Evolutionary conservation across 2,329 filamentous ascomycete genomes (phyloP), one percentile per base, ranked within the genome.

Genomic region (Rhexocercosporidium sp.): DNA sequence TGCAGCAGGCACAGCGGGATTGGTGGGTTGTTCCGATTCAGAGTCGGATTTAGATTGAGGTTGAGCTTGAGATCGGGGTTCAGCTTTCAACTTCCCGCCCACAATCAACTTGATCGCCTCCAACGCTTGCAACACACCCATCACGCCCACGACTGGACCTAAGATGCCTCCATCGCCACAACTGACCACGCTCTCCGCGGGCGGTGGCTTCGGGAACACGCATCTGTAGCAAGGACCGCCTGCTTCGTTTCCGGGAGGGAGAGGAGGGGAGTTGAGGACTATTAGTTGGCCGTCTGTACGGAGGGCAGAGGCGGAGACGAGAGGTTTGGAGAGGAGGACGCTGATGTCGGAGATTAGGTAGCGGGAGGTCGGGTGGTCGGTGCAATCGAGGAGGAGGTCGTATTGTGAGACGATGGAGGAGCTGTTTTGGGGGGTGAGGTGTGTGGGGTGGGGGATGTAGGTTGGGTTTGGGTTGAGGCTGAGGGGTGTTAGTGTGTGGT

Each of bases 111-210:
- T 96, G 74, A 98, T 89, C 0, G 93, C 89, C 80, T 98, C 94
- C 1, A 97, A 82, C 0, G 96, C 95, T 81, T 98, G 96, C 65
- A 98, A 81, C 0, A 97, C 90, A 8, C 96, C 96, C 93, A 99
- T 97, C 0, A 89, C 85, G 0, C 96, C 96, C 0, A 99, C 96
- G 0, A 97, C 94, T 0, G 96, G 94, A 0, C 96, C 96, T 1
- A 99, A 75, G 9, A 99, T 94, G 0, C 96, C 96, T 11, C 94
- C 95, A 77, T 99, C 96, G 47, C 94, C 93, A 75, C 96, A 99
- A 67, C 90, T 93, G 1, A 93, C 84, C 0, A 97, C 90, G 65
- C 88, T 93, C 49, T 92, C 92, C 0, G 92, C 87, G 0, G 95
- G 94, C 0, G 96, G 94, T 0, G 96, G 94, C 44, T 86, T 90